Percentiles rank a stretch among this genome's conserved stretches.
Evolutionary conservation across 192 early-diverging fungal species (phyloP).

Genomic region (Backusella luteola): DNA sequence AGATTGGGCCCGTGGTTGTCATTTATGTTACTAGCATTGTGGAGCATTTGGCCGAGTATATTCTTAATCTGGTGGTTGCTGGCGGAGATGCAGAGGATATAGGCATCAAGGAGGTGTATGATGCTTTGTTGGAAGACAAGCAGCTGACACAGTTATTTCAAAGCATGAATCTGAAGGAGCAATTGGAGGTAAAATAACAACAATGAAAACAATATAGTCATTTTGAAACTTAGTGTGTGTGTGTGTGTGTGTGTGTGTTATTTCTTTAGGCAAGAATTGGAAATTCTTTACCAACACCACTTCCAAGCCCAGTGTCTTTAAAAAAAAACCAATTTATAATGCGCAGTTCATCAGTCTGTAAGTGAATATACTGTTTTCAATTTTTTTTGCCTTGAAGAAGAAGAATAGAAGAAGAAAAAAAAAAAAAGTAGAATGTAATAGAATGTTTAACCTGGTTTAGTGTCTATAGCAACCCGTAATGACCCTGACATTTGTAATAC

Average conservation of each 20-base stretch:
- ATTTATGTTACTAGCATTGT: conserved; percentile 58
- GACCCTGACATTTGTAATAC: background rate
- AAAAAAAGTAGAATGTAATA: background rate
- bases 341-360: conserved; percentile 3
- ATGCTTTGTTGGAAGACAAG: conserved; percentile 46
- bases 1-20: conserved; percentile 37
- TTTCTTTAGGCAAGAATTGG: background rate
- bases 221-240: background rate
- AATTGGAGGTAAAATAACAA: conserved; percentile 42
- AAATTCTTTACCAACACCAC: conserved; percentile 4
- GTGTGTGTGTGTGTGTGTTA: background rate
- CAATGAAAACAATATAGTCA: too few species aligned
- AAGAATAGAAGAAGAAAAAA: background rate
- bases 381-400: background rate
- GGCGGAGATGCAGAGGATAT: conserved; percentile 48
- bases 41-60: conserved; percentile 58
- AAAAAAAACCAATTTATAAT: conserved; percentile 10
- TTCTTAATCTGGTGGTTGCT: conserved; percentile 45
- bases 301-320: conserved; percentile 10
- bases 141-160: conserved; percentile 48
- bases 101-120: conserved; percentile 48
- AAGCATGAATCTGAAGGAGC: conserved; percentile 43
- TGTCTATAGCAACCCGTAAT: conserved; percentile 4
- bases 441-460: background rate
- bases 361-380: background rate